Base-by-base conservation (phyloP, 2,329 filamentous ascomycete genomes). In the Aspergillus proliferans region DNA sequence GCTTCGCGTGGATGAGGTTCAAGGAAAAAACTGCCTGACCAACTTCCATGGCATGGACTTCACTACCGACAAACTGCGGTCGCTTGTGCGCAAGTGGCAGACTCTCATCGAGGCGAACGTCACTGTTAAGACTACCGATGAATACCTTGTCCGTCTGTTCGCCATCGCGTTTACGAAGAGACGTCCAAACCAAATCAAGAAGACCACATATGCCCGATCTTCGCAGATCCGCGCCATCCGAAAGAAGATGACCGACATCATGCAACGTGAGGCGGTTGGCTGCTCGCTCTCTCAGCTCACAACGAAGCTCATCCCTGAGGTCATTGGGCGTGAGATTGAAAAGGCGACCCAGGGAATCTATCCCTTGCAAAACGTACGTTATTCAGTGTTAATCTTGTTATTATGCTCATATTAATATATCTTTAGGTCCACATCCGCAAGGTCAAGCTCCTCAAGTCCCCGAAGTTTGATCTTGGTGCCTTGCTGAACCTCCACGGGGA, bases 41-140 rank as follows among this genome's bases (percentile, higher is more conserved):
- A 96, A 96, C 86, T 98, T 98, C 87, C 91, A 98, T 85, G 93
- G 93, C 67, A 85, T 98, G 74, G 93, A 98, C 81, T 97, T 98
- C 87, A 98, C 93, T 73, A 96, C 93, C 67, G 93, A 98, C 85
- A 98, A 98, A 85, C 87, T 98, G 68, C 88, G 93, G 73, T 97
- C 93, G 58, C 86, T 98, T 62, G 93, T 98, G 67, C 91, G 93
- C 81, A 98, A 98, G 83, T 98, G 93, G 93, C 93, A 98, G 80
- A 86, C 91, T 59, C 83, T 98, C 71, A 97, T 98, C 66, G 93
- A 98, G 85, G 93, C 93, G 82, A 98, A 98, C 77, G 85, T 97
- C 71, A 95, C 94, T 62, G 91, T 98, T 82, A 97, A 97, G 88
- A 97, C 93, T 68, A 97, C 93, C 74, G 93, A 98, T 74, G 93